Base-by-base conservation (phyloP, 305 asterid genomes). In the Solanum hybrid region DNA sequence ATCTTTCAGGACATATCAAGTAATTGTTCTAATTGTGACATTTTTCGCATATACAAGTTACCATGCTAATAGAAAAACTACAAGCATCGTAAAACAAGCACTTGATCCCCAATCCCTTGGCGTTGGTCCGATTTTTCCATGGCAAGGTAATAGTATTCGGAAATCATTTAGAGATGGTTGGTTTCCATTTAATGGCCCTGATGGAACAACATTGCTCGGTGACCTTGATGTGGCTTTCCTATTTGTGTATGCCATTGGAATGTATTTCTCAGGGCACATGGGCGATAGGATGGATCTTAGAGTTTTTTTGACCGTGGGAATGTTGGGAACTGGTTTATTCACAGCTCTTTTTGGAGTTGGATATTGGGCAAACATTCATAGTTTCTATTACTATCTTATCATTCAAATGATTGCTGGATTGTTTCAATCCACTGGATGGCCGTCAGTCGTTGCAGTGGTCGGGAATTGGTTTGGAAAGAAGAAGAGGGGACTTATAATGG, bases 351-450 rank as follows among this genome's bases (percentile, higher is more conserved):
- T 96, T 70, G 99, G 99, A 33, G 86, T 96, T 13, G 99, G 99
- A 38, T 97, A 93, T 45, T 97, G 99, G 98, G 95, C 94, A 0
- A 91, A 95, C 73, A 73, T 96, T 39, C 99, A 97, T 61, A 57
- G 87, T 10, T 97, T 96, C 87, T 95, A 93, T 65, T 97, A 95
- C 90, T 97, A 93, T 90, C 75, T 96, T 86, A 68, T 95, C 2
- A 93, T 95, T 13, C 99, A 97, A 92, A 96, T 97, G 98, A 90
- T 95, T 34, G 97, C 99, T 0, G 99, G 99, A 27, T 91, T 97
- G 93, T 96, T 96, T 90, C 99, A 97, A 88, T 96, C 99, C 37
- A 94, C 99, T 0, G 99, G 98, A 37, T 97, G 99, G 99, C 99
- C 98, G 1, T 95, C 99, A 1, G 98, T 97, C 87, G 98, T 97